Percentiles rank a stretch among this genome's conserved stretches.
These are phyloP conservation scores for Citrus inodora DNA, from an alignment of 345 rosid genomes.

Conservation along the genomic window DNA sequence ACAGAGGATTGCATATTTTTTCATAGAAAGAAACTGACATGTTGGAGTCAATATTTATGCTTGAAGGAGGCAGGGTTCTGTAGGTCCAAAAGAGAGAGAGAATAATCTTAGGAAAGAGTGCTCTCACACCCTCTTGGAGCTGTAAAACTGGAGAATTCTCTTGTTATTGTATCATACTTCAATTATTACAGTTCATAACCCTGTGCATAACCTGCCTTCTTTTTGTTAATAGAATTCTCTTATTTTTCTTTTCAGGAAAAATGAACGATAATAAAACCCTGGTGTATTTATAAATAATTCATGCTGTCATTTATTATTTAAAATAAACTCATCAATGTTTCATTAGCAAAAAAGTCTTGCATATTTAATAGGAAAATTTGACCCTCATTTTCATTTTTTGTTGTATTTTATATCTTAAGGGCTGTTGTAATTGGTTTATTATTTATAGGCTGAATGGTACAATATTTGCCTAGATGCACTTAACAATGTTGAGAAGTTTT, in stretches of 20 bases:
- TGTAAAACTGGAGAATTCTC: background rate
- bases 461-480: conserved; percentile 71
- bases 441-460: conserved; percentile 77
- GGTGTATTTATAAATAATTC: background rate
- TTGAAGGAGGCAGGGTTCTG: background rate
- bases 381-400: background rate
- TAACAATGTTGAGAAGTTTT: conserved; percentile 60
- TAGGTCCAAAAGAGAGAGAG: background rate
- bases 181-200: background rate
- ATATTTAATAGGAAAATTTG: background rate
- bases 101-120: background rate
- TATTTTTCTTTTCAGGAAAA: too few relatives aligned
- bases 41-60: background rate
- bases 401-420: background rate
- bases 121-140: background rate
- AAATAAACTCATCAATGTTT: background rate
- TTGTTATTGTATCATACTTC: background rate
- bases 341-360: background rate
- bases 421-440: conserved; percentile 16
- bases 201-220: background rate
- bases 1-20: background rate
- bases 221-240: too few relatives aligned
- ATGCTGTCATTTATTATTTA: background rate
- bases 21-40: background rate
- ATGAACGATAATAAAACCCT: too few relatives aligned